These are phyloP conservation scores for Aspergillus udagawae DNA, from an alignment of 2,329 filamentous ascomycete genomes.

Conservation along the genomic window DNA sequence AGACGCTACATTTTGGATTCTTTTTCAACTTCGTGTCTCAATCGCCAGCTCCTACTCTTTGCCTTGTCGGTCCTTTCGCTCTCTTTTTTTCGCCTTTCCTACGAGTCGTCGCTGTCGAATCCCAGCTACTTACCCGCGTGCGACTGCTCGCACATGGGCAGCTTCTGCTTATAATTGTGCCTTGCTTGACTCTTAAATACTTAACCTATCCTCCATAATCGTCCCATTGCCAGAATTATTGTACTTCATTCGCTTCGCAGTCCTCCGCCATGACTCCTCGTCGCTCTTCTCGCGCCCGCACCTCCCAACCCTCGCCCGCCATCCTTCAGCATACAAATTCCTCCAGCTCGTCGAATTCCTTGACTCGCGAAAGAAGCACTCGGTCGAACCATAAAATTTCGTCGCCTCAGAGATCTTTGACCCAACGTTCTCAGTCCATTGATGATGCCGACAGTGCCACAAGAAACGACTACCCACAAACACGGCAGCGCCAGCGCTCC, in stretches of 20 bases:
- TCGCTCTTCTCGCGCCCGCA: conserved; percentile 86
- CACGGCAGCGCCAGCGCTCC: conserved; percentile 74
- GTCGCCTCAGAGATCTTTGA: conserved; percentile 71
- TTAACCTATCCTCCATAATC: conserved; percentile 1
- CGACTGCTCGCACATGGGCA: conserved; percentile 21
- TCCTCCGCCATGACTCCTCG: conserved; percentile 61
- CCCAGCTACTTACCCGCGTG: conserved; percentile 20
- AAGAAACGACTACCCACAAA: conserved; percentile 62
- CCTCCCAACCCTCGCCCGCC: conserved; percentile 64
- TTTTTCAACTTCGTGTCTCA: background rate
- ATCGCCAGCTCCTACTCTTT: conserved; percentile 2
- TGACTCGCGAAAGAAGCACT: conserved; percentile 71
- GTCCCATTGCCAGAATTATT: conserved; percentile 7
- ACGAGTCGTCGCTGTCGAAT: conserved; percentile 15
- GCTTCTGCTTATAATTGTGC: conserved; percentile 6
- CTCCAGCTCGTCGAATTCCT: conserved; percentile 67
- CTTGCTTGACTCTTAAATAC: conserved; percentile 5
- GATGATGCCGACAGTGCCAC: conserved; percentile 52
- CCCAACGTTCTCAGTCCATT: conserved; percentile 48
- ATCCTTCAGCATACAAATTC: conserved; percentile 73
- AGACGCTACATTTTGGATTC: conserved; percentile 21
- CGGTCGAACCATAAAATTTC: conserved; percentile 68
- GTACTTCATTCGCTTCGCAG: conserved; percentile 7
- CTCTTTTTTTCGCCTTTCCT: conserved; percentile 14
- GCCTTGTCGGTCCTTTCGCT: conserved; percentile 12